Evolutionary conservation across 192 early-diverging fungal species (phyloP).

Genomic region (Backusella circina): DNA sequence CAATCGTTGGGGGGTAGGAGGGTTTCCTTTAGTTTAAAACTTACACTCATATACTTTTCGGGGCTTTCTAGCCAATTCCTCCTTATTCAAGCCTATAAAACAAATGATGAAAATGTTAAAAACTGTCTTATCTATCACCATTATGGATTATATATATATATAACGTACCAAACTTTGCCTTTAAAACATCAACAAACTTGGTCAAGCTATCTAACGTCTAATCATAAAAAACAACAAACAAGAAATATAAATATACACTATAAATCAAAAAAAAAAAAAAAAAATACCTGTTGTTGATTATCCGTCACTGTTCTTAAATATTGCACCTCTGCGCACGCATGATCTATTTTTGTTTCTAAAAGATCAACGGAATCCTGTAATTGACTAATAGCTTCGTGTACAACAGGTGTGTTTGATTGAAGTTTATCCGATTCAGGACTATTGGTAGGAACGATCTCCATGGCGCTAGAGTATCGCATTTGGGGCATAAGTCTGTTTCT

Average conservation of each 20-base stretch:
- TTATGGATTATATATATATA: too few relatives aligned
- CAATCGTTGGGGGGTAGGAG: not conserved
- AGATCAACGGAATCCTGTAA: not conserved
- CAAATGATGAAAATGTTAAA: too few relatives aligned
- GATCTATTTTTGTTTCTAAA: not conserved
- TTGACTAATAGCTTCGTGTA: not conserved
- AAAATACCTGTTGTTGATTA: not conserved
- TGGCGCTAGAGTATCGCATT: slow-evolving; percentile 2
- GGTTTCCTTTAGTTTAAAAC: not conserved
- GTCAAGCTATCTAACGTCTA: not conserved
- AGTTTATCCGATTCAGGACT: not conserved
- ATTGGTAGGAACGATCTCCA: not conserved
- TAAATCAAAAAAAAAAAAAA: not conserved
- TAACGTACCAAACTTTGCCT: not conserved
- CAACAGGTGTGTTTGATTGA: not conserved
- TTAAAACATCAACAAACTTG: not conserved
- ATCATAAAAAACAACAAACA: not conserved
- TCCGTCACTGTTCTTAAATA: not conserved
- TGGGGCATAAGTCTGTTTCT: not conserved
- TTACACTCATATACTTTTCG: slow-evolving; percentile 6
- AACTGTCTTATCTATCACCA: too few relatives aligned
- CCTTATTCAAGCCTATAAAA: not conserved
- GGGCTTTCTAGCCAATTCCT: not conserved
- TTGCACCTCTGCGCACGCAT: not conserved
- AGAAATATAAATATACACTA: not conserved